A percentile compares a stretch with the other conserved stretches of the same genome.
Evolutionary conservation across 768 basidiomycete genomes (phyloP).

Genomic region (Mycena filopes): DNA sequence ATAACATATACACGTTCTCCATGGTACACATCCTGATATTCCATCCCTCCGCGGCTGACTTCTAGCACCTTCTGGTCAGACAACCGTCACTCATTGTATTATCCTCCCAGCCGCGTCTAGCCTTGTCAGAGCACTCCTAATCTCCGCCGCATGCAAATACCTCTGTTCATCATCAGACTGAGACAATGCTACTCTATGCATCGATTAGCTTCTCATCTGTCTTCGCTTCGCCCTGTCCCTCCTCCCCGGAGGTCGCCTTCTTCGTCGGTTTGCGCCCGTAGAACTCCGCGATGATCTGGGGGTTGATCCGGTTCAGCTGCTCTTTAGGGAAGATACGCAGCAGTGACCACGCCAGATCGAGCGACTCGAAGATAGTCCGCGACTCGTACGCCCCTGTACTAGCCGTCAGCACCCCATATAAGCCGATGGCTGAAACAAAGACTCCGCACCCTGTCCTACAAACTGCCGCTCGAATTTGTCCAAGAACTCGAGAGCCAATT

Average conservation of each 20-base stretch:
- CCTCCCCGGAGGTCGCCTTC: conserved; percentile 62
- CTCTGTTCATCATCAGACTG: conserved; percentile 29
- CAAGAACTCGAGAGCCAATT: conserved; percentile 95
- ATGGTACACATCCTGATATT: conserved; percentile 14
- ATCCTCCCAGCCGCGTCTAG: conserved; percentile 18
- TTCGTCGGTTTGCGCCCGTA: conserved; percentile 86
- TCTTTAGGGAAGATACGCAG: conserved; percentile 99
- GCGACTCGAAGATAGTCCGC: conserved; percentile 94
- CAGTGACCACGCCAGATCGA: conserved; percentile 96
- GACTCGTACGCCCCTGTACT: conserved; percentile 90
- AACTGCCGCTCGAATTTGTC: conserved; percentile 98
- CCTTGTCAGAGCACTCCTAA: conserved; percentile 22
- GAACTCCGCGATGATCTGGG: conserved; percentile 94
- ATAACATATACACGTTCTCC: conserved; percentile 9
- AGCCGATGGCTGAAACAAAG: conserved; percentile 5
- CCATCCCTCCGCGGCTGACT: conserved; percentile 24
- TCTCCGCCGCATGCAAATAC: conserved; percentile 22
- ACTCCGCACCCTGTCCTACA: conserved; percentile 87
- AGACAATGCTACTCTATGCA: conserved; percentile 52
- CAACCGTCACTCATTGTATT: conserved; percentile 18
- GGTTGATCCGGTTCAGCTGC: conserved; percentile 96
- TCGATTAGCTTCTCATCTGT: conserved; percentile 65
- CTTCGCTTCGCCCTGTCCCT: conserved; percentile 56
- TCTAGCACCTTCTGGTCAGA: conserved; percentile 19
- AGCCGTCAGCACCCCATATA: conserved; percentile 22